Conservation (phyloP, 208 protist species). For the Acanthamoeba triangularis region DNA sequence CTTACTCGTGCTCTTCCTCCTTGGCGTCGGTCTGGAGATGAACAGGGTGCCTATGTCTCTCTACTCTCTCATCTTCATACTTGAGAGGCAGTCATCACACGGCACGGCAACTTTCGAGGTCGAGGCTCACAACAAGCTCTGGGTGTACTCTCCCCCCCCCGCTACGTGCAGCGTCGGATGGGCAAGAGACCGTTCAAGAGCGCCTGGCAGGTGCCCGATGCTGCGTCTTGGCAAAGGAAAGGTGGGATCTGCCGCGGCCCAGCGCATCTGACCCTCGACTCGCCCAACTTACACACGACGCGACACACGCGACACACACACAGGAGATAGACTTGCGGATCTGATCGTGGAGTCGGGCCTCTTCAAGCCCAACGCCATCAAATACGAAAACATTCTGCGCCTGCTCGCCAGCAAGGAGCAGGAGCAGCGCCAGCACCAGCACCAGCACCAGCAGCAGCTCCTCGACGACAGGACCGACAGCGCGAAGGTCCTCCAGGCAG, state of each 20-base stretch:
- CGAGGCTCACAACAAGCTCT: not conserved
- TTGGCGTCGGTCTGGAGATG: not conserved
- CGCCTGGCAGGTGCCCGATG: not conserved
- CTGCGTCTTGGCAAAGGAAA: not conserved
- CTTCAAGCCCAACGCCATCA: constrained; percentile 32
- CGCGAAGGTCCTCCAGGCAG: not conserved
- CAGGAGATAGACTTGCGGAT: not conserved
- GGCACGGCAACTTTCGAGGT: no score
- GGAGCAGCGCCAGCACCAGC: not conserved
- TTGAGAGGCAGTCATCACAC: not conserved
- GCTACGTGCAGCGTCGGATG: not conserved
- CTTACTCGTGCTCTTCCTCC: not conserved
- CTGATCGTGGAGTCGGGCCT: constrained; percentile 9
- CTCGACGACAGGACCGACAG: no score
- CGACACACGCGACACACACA: no score
- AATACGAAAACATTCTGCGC: constrained; percentile 27
- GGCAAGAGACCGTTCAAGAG: not conserved
- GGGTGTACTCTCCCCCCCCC: no score
- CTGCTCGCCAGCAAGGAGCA: constrained; percentile 5
- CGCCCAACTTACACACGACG: not conserved
- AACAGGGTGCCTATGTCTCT: not conserved
- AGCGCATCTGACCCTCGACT: not conserved
- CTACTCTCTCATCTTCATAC: not conserved
- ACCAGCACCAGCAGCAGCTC: not conserved
- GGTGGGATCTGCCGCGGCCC: not conserved